phyloP scores from a whole-genome alignment of 2,329 filamentous ascomycete genomes.

The Aspergillus fumigatiaffinis region DNA sequence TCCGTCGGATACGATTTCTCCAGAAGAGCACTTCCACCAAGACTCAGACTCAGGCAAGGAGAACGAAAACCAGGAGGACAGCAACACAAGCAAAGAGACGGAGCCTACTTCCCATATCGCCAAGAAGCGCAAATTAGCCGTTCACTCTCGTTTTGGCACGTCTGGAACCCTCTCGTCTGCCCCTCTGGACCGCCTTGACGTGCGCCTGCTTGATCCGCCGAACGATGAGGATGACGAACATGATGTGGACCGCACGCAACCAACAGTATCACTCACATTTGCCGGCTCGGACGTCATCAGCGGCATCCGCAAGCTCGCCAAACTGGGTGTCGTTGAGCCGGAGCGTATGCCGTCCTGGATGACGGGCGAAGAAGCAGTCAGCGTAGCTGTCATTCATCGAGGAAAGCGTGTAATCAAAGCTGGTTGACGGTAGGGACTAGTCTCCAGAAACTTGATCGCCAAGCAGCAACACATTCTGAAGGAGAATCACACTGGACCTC shows the following conservation, averaged over 20 bases:
- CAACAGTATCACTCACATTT: constrained; percentile 56
- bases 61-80: constrained; percentile 12
- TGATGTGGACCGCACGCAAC: constrained; percentile 1
- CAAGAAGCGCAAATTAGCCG: constrained; percentile 60
- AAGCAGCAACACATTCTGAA: not conserved
- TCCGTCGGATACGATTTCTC: constrained; percentile 30
- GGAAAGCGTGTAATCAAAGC: constrained; percentile 43
- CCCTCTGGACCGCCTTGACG: constrained; percentile 46
- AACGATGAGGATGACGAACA: constrained; percentile 7
- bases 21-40: constrained; percentile 26
- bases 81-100: constrained; percentile 8
- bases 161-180: constrained; percentile 41
- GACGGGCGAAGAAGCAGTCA: constrained; percentile 81
- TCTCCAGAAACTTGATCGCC: not conserved
- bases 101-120: constrained; percentile 19
- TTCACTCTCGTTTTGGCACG: constrained; percentile 67
- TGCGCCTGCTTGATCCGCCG: constrained; percentile 45
- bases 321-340: constrained; percentile 68
- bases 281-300: constrained; percentile 76
- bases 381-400: constrained; percentile 63
- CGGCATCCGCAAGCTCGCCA: constrained; percentile 72
- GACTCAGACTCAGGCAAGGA: constrained; percentile 11
- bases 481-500: not conserved
- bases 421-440: constrained; percentile 10
- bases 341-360: constrained; percentile 83